Conservation (phyloP, 2,329 filamentous ascomycete genomes). For the Pseudophaeomoniella oleicola region DNA sequence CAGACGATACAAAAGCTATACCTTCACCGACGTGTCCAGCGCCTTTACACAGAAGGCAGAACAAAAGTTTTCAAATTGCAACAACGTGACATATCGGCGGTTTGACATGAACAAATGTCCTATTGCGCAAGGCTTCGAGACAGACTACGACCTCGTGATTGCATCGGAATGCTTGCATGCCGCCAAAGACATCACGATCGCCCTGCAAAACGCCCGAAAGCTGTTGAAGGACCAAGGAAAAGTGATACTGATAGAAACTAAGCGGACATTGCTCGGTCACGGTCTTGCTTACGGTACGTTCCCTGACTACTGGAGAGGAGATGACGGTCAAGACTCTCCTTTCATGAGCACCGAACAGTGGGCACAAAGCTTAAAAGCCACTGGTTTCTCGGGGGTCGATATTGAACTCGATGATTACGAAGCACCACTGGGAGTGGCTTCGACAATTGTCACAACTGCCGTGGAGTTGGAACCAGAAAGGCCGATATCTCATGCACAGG, state of each 20-base stretch:
- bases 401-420: neutral
- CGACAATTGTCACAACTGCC: neutral
- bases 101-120: slow-evolving; percentile 17
- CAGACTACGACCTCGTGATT: slow-evolving; percentile 18
- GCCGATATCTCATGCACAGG: no score
- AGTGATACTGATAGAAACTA: slow-evolving; percentile 5
- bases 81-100: slow-evolving; percentile 13
- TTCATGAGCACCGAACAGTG: slow-evolving; percentile 4
- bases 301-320: slow-evolving; percentile 13
- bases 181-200: slow-evolving; percentile 11
- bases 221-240: slow-evolving; percentile 12
- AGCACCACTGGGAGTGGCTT: neutral
- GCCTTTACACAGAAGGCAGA: slow-evolving; percentile 8
- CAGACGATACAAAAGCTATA: slow-evolving; percentile 4
- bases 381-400: slow-evolving; percentile 6
- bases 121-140: slow-evolving; percentile 15
- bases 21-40: slow-evolving; percentile 11
- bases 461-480: no score
- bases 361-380: slow-evolving; percentile 2
- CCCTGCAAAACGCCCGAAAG: slow-evolving; percentile 12
- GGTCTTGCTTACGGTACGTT: no score
- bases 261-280: no score
- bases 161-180: slow-evolving; percentile 21
- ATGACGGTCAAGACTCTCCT: slow-evolving; percentile 4
- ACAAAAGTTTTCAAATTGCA: slow-evolving; percentile 3